Percentiles rank a stretch among this genome's conserved stretches.
Evolutionary conservation across 108 stramenopile genomes (phyloP).

Genomic region (Fragilaria crotonensis): DNA sequence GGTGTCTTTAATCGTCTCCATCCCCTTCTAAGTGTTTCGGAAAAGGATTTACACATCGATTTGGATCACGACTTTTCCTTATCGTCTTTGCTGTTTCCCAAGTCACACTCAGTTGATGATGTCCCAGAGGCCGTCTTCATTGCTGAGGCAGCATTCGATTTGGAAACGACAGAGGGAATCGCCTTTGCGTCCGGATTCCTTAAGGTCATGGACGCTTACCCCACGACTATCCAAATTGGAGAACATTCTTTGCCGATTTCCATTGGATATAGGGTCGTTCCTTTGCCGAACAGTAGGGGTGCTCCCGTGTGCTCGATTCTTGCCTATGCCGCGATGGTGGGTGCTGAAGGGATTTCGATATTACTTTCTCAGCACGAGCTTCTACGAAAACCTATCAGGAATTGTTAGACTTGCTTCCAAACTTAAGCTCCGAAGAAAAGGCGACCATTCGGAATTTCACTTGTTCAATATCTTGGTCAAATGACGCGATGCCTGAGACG

Average conservation of each 20-base stretch:
- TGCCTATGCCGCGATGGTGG: slow-evolving; percentile 21
- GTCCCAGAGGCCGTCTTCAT: slow-evolving; percentile 41
- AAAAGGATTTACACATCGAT: slow-evolving; percentile 23
- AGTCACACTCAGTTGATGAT: neutral
- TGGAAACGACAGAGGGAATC: slow-evolving; percentile 30
- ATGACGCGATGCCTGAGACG: slow-evolving; percentile 5
- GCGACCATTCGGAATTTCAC: neutral
- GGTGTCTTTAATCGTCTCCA: slow-evolving; percentile 48
- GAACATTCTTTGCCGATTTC: slow-evolving; percentile 24
- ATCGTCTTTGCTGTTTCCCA: slow-evolving; percentile 36
- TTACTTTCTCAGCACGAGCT: slow-evolving; percentile 1
- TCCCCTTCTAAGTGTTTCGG: slow-evolving; percentile 35
- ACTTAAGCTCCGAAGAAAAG: neutral
- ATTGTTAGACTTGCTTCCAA: neutral
- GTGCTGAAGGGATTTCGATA: slow-evolving; percentile 6
- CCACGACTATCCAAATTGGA: slow-evolving; percentile 13
- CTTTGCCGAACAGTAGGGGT: slow-evolving; percentile 11
- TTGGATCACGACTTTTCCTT: slow-evolving; percentile 27
- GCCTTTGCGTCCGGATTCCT: slow-evolving; percentile 34
- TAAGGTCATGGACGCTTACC: slow-evolving; percentile 24
- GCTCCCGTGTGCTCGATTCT: slow-evolving; percentile 29
- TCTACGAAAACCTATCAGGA: slow-evolving; percentile 5
- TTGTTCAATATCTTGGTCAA: neutral
- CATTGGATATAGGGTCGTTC: slow-evolving; percentile 53
- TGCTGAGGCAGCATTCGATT: slow-evolving; percentile 53